Base-by-base conservation (phyloP, 2,329 filamentous ascomycete genomes). In the Microascus cirrosus region DNA sequence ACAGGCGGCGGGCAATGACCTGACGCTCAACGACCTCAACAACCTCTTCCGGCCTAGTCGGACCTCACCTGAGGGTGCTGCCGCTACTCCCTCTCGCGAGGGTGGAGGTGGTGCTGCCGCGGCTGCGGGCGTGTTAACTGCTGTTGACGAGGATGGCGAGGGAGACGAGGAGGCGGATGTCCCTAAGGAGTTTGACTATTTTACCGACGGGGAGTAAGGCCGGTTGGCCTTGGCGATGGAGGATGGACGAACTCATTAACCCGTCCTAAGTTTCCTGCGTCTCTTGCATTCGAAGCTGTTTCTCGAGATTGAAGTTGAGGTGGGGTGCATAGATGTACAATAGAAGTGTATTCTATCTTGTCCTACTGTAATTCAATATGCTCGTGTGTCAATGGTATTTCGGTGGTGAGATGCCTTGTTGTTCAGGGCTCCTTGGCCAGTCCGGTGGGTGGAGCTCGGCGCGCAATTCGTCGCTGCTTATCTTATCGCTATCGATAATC, bases 71-170 rank as follows among this genome's bases (percentile, higher is more conserved):
- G 51, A 34, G 36, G 67, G 60, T 53, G 63, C 61, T 52, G 62
- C 59, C 56, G 60, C 58, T 59, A 62, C 56, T 57, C 35, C 28
- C 63, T 63, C 58, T 65, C 59, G 36, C 59, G 67, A 24, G 60
- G 61, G 15, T 4, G 65, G 65, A 53, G 64, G 68, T 48, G 80
- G 83, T 59, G 82, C 84, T n/a, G 60, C 57, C 13, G 86, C 87
- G 0, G 87, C 87, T 0, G 90, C 88, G 0, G 89, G 86, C 58
- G 89, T 95, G 1, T 74, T 96, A 64, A 96, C 88, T 3, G 87
- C 91, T 6, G 84, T 95, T 3, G 92, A 96, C 65, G 93, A 97
- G 70, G 89, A 93, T 65, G 83, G 79, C 11, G 87, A 90, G 61
- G 85, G 79, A 36, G 85, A 82, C 13, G 85, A 87, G 64, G 89